Evolutionary conservation across 73 alveolate species (phyloP).

Genomic region (Paramecium sexaurelia): DNA sequence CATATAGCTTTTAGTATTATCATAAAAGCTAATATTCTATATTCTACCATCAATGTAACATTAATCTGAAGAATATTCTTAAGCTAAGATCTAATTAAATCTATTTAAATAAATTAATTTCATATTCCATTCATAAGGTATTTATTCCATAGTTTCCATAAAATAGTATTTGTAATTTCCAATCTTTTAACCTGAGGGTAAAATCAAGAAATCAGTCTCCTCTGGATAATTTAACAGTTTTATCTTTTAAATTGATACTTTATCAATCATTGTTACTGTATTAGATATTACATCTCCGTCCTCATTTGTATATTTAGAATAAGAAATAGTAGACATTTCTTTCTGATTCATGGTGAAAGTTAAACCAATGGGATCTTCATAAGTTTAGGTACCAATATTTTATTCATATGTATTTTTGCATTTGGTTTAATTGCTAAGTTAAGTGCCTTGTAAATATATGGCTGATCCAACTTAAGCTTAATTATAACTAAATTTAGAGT

Average conservation of each 20-base stretch:
- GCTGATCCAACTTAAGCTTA: slow-evolving; percentile 36
- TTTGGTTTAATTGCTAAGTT: neutral
- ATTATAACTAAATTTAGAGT: neutral
- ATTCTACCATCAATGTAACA: neutral
- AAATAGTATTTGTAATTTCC: neutral
- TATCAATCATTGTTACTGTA: neutral
- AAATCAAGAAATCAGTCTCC: neutral
- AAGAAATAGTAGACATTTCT: neutral
- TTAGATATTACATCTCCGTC: neutral
- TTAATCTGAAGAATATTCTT: neutral
- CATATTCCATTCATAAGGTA: slow-evolving; percentile 29
- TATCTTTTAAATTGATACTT: neutral
- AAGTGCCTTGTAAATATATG: neutral
- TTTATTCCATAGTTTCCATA: neutral
- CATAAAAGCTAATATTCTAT: neutral
- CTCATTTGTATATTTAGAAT: neutral
- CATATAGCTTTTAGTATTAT: neutral
- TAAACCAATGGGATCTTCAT: neutral
- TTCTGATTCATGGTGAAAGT: neutral
- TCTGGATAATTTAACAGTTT: neutral
- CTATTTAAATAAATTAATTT: slow-evolving; percentile 6
- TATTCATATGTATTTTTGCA: neutral
- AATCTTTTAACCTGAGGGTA: slow-evolving; percentile 30
- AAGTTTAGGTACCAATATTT: neutral
- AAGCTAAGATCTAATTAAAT: neutral